These are phyloP conservation scores for Pulicaria dysenterica DNA, from an alignment of 129 eudicot species.

Conservation along the genomic window DNA sequence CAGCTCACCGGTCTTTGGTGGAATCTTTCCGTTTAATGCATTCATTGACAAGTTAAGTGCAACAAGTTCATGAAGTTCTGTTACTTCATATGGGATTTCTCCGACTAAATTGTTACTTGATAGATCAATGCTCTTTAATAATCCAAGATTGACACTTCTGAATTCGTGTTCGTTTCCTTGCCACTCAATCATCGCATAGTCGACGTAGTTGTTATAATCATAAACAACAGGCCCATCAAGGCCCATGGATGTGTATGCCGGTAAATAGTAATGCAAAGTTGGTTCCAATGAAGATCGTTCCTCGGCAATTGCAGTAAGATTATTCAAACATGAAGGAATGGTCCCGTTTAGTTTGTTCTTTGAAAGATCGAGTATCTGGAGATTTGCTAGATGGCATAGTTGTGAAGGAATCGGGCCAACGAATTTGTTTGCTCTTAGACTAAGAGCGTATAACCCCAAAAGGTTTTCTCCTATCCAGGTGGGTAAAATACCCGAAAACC, in stretches of 20 bases:
- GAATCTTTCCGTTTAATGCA: background rate
- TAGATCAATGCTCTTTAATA: background rate
- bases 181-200: background rate
- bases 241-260: no score
- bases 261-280: no score
- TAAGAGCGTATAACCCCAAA: background rate
- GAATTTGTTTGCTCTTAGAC: background rate
- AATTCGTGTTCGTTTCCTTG: background rate
- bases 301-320: background rate
- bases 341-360: background rate
- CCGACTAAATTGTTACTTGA: background rate
- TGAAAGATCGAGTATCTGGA: conserved; percentile 8
- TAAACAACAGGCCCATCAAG: background rate
- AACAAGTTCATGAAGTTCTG: background rate
- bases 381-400: background rate
- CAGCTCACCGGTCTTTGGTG: background rate
- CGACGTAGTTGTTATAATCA: background rate
- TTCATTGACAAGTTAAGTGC: background rate
- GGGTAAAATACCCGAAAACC: background rate
- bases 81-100: background rate
- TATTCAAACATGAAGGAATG: background rate
- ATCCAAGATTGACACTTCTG: background rate
- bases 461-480: background rate
- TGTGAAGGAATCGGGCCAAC: background rate
- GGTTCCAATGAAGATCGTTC: background rate